Conservation (phyloP, 768 basidiomycete species). For the Amanita rubescens region DNA sequence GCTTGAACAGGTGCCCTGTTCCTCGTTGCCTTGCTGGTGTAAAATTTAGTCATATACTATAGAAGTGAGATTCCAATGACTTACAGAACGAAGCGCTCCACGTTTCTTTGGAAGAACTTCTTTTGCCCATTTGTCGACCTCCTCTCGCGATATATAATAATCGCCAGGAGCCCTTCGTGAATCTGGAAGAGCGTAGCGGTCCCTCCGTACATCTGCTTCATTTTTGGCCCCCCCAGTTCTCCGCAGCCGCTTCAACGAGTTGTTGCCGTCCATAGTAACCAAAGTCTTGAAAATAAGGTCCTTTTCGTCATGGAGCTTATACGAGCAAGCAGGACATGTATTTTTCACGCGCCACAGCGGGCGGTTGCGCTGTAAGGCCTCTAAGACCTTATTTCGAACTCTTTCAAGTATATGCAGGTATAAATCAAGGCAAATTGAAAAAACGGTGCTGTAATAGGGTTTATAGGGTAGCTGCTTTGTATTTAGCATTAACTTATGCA, state of each 20-base stretch:
- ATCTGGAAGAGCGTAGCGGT: too few species aligned
- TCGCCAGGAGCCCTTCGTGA: constrained; percentile 10
- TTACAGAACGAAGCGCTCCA: background rate
- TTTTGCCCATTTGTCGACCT: constrained; percentile 18
- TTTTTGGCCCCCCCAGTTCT: too few species aligned
- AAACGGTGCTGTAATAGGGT: background rate
- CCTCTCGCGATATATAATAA: constrained; percentile 15
- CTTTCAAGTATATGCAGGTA: constrained; percentile 13
- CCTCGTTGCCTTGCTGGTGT: too few species aligned
- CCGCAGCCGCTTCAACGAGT: constrained; percentile 17
- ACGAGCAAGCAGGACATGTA: constrained; percentile 21
- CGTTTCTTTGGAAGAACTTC: background rate
- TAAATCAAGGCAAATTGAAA: constrained; percentile 17
- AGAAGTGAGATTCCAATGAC: too few species aligned
- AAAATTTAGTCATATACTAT: too few species aligned
- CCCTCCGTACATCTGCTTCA: too few species aligned
- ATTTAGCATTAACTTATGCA: too few species aligned
- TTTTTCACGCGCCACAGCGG: constrained; percentile 19
- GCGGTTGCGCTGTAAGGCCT: constrained; percentile 15
- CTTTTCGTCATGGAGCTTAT: constrained; percentile 18
- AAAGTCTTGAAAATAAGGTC: constrained; percentile 15
- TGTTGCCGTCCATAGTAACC: constrained; percentile 21
- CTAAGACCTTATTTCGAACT: constrained; percentile 13
- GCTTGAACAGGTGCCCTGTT: too few species aligned
- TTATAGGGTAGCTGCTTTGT: constrained; percentile 16